Conservation (phyloP, 305 asterid genomes). For the Solanum hybrid region DNA sequence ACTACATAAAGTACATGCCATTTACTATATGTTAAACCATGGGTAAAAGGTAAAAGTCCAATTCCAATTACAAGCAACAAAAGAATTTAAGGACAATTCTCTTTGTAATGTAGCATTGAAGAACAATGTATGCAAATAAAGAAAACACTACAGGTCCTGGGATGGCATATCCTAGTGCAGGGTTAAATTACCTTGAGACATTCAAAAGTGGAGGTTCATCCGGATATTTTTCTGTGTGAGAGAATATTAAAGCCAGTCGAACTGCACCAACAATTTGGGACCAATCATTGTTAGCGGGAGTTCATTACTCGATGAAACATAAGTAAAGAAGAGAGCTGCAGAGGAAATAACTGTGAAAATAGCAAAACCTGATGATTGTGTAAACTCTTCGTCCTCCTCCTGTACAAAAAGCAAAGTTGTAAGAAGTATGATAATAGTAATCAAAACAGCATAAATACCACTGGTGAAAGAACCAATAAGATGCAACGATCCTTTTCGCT, state of each 20-base stretch:
- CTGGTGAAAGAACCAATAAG: neutral
- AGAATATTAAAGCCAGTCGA: slow-evolving; percentile 65
- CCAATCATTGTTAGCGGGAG: slow-evolving; percentile 10
- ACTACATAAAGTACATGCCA: neutral
- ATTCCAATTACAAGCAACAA: neutral
- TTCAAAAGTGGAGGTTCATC: slow-evolving; percentile 88
- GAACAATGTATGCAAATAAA: neutral
- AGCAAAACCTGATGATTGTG: slow-evolving; percentile 10
- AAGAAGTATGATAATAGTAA: neutral
- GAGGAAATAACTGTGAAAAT: slow-evolving; percentile 1
- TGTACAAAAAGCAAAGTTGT: neutral
- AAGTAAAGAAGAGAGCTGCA: slow-evolving; percentile 14
- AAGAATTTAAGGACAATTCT: neutral
- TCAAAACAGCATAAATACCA: neutral
- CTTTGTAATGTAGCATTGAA: neutral
- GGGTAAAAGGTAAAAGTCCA: neutral
- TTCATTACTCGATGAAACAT: slow-evolving; percentile 5
- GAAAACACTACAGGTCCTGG: neutral
- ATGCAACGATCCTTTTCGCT: neutral
- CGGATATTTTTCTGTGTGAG: slow-evolving; percentile 89
- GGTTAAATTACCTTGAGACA: slow-evolving; percentile 37
- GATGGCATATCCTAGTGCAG: neutral
- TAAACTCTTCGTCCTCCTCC: slow-evolving; percentile 13
- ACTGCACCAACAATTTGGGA: slow-evolving; percentile 36
- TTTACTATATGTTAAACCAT: neutral